Evolutionary conservation across 768 basidiomycete genomes (phyloP).

Genomic region (Pisolithus microcarpus): DNA sequence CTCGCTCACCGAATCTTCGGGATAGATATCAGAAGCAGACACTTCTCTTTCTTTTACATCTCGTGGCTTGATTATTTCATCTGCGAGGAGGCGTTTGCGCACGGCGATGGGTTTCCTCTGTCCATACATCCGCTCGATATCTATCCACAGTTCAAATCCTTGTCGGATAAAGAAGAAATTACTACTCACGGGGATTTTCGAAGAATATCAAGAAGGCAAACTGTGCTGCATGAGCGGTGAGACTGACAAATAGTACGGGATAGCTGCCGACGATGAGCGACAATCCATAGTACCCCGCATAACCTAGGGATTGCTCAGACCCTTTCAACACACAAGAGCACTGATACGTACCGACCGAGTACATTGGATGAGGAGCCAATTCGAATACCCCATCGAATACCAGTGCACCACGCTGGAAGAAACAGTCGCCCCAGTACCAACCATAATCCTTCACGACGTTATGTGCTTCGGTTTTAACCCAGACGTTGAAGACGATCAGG

Average conservation of each 20-base stretch:
- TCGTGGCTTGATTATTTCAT: conserved; percentile 9
- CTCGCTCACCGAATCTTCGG: conserved; percentile 22
- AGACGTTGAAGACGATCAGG: conserved; percentile 90
- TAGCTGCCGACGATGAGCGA: conserved; percentile 88
- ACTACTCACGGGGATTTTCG: conserved; percentile 86
- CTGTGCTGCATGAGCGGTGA: conserved; percentile 92
- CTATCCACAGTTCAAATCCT: conserved; percentile 31
- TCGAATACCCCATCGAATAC: conserved; percentile 99
- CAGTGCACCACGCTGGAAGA: conserved; percentile 87
- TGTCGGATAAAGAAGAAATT: neutral
- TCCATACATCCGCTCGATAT: conserved; percentile 92
- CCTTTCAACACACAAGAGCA: neutral
- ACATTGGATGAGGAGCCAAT: conserved; percentile 91
- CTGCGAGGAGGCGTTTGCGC: conserved; percentile 55
- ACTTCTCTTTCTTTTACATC: conserved; percentile 8
- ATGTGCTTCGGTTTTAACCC: conserved; percentile 98
- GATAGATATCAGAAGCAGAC: conserved; percentile 8
- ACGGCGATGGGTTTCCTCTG: conserved; percentile 84
- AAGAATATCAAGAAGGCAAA: conserved; percentile 95
- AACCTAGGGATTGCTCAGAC: conserved; percentile 42
- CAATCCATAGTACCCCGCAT: conserved; percentile 95
- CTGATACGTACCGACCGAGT: conserved; percentile 61
- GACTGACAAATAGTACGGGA: conserved; percentile 83
- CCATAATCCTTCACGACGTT: conserved; percentile 97
- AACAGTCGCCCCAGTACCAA: conserved; percentile 95